Conservation (phyloP, 805 yeast species). For the Lachancea nothofagi region DNA sequence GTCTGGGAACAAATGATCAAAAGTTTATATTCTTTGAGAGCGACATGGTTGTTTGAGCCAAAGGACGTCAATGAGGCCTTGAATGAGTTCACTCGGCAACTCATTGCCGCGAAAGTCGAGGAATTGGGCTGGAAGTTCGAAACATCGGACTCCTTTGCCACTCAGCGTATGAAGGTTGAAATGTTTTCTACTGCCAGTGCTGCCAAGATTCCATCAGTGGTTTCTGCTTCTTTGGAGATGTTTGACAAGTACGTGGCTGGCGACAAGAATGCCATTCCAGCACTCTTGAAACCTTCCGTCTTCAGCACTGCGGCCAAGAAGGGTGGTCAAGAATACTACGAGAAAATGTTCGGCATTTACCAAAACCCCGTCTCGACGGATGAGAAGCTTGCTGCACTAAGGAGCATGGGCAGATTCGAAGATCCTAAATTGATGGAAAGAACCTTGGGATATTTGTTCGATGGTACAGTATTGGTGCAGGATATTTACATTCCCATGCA, state of each 20-base stretch:
- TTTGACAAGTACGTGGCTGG: slow-evolving; percentile 56
- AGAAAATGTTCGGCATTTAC: slow-evolving; percentile 56
- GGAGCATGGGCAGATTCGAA: slow-evolving; percentile 60
- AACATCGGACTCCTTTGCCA: slow-evolving; percentile 49
- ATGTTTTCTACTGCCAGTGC: slow-evolving; percentile 57
- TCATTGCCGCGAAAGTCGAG: slow-evolving; percentile 49
- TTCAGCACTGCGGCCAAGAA: slow-evolving; percentile 59
- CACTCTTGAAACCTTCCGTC: slow-evolving; percentile 63
- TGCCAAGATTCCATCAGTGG: slow-evolving; percentile 45
- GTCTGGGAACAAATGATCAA: slow-evolving; percentile 61
- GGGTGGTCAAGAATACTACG: slow-evolving; percentile 60
- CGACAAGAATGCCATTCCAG: slow-evolving; percentile 63
- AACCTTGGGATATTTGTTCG: slow-evolving; percentile 51
- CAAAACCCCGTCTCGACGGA: slow-evolving; percentile 53
- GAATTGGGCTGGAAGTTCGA: slow-evolving; percentile 62
- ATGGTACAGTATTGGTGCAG: slow-evolving; percentile 59
- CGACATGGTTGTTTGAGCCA: slow-evolving; percentile 53
- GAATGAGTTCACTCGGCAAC: slow-evolving; percentile 46
- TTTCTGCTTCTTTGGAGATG: slow-evolving; percentile 41
- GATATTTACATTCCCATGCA: slow-evolving; percentile 74
- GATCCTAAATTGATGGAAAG: slow-evolving; percentile 47
- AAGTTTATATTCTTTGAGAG: slow-evolving; percentile 43
- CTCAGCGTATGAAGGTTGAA: slow-evolving; percentile 60
- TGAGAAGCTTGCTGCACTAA: slow-evolving; percentile 65
- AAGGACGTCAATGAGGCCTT: slow-evolving; percentile 43